These are phyloP conservation scores for Colletotrichum theobromicola DNA, from an alignment of 2,329 filamentous ascomycete species.

Conservation along the genomic window DNA sequence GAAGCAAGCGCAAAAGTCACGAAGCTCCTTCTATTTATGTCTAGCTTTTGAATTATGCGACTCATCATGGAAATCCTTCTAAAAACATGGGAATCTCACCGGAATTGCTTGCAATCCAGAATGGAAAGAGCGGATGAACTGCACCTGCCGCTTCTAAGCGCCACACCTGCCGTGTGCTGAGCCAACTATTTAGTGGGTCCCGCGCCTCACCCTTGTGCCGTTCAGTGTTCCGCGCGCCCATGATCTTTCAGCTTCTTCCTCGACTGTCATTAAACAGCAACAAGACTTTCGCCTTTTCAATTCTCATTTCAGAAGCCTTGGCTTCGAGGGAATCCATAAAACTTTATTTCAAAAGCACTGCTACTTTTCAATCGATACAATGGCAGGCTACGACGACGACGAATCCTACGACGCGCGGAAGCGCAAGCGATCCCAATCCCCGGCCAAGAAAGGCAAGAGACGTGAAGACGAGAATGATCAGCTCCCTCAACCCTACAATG, in stretches of 20 bases:
- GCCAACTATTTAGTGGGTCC: background rate
- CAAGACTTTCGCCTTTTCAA: background rate
- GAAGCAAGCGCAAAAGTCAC: background rate
- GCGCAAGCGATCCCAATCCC: constrained; percentile 42
- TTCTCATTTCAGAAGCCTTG: background rate
- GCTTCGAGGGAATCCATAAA: no score
- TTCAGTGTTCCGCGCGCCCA: background rate
- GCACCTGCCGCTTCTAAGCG: background rate
- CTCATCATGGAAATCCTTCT: background rate
- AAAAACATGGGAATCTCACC: background rate
- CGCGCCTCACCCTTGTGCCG: background rate
- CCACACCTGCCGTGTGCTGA: background rate
- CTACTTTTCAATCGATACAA: constrained; percentile 14
- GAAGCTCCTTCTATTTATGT: background rate
- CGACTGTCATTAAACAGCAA: background rate
- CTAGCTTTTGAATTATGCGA: background rate
- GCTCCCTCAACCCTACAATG: constrained; percentile 66
- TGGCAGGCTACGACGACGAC: constrained; percentile 15
- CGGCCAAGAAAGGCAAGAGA: constrained; percentile 24
- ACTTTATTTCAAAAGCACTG: background rate
- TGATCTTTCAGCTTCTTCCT: constrained; percentile 3
- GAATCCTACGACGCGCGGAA: constrained; percentile 46
- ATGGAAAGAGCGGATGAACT: background rate
- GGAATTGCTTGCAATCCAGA: background rate
- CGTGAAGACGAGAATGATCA: constrained; percentile 41